Base-by-base conservation (phyloP, 495 filamentous ascomycete genomes). In the Neurospora cerealis region DNA sequence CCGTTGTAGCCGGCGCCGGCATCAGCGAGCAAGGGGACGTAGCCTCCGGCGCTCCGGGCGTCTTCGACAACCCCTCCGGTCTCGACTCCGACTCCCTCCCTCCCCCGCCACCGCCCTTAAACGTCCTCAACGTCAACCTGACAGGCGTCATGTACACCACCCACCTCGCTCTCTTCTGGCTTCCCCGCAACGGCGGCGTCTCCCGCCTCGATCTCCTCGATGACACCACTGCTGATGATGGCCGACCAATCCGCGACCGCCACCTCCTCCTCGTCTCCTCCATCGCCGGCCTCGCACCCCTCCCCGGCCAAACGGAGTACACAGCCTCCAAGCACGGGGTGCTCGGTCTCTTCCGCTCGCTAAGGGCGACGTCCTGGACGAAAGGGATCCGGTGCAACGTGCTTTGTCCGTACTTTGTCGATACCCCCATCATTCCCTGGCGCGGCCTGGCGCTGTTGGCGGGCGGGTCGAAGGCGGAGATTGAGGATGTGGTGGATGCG, bases 1-100 rank as follows among this genome's bases (percentile, higher is more conserved):
- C 85, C 37, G 88, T 93, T 0, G 86, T 93, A 71, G 89, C 90
- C 69, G 92, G 90, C 77, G 91, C 92, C 5, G 92, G 91, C 38
- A 88, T 92, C 70, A 85, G 87, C 78, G 84, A 87, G 38, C 44
- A 72, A 17, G 44, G 69, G 38, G 44, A 70, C 28, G 69, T 71
- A 0, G 54, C 73, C 4, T 74, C 76, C 0, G 74, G 80, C 11
- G 81, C 48, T 11, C 48, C 24, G 2, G 48, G 81, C 37, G 69
- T 73, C 28, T 81, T 88, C 34, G 82, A 86, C 71, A 38, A 75
- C 34, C 84, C 85, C 0, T 69, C 70, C 7, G 74, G 77, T 13
- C 72, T 84, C 38, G 83, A 84, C 73, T 77, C 76, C 28, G 81
- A 85, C 6, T 13, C 5, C 9, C 10, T 2, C 1, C 78, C 81